Base-by-base conservation (phyloP, 257 asterid genomes). In the Solanum paucissectum region DNA sequence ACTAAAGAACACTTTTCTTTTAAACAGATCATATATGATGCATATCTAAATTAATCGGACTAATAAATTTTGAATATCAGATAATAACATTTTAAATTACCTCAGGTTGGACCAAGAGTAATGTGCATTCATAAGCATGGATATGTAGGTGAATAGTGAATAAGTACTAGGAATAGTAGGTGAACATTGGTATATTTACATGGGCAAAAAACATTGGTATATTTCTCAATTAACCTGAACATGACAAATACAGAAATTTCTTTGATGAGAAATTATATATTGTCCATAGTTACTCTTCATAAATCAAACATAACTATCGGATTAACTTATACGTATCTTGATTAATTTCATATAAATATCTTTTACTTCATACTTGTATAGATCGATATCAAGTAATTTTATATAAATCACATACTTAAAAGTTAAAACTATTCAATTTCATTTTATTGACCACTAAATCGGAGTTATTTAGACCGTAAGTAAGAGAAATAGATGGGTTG, bases 401-500 rank as follows among this genome's bases (percentile, higher is more conserved):
- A 7, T 68, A 29, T 18, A 55, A 46, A 46, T 46, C 18, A 46
- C 55, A 46, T 12, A 46, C 18, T 46, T 46, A 46, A 18, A 18
- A 46, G 6, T 46, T 46, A 46, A 18, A 18, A 55, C 1, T 69
- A 69, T 13, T 32, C 25, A 0, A 71, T 32, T 11, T 4, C 1
- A 72, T 23, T 72, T 72, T 16, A 72, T 33, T 72, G 3, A 72
- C 1, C 25, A 33, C 7, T 72, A 72, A 74, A 36, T 14, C 0
- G 7, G 0, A 49, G 21, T 49, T 49, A 44, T 77, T 77, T 46
- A 68, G 2, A 29, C 32, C 2, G 32, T 60, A 88, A 73, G 82
- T 32, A 36, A 33, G 23, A 74, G 81, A 66, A 73, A 86, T 92
- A 89, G 90, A 91, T 91, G 91, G 90, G 90, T 87, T 91, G 88